Evolutionary conservation across 176 grass and related monocot genomes (phyloP).

Genomic region (Oryza brachyantha): DNA sequence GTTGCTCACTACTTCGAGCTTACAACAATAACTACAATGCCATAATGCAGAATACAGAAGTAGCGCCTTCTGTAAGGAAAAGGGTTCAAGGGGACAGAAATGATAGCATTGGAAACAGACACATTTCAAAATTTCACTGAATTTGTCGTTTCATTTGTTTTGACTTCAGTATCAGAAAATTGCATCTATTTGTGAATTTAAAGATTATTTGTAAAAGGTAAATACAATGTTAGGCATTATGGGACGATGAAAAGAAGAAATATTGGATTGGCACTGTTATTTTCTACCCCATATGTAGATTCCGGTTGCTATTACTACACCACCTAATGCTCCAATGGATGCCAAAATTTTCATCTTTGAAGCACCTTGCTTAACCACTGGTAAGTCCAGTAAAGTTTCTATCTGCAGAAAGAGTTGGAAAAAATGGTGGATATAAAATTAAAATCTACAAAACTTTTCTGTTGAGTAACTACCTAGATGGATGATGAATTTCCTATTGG

Average conservation of each 20-base stretch:
- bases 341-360: slow-evolving; percentile 69
- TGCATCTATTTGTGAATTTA: slow-evolving; percentile 14
- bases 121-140: not conserved
- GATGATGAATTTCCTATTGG: not conserved
- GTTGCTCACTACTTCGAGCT: not conserved
- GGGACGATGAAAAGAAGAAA: not conserved
- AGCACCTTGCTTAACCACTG: slow-evolving; percentile 39
- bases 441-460: not conserved
- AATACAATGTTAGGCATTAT: slow-evolving; percentile 14
- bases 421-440: not conserved
- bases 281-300: slow-evolving; percentile 78
- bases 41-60: not conserved
- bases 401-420: slow-evolving; percentile 39
- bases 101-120: not conserved
- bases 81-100: not conserved
- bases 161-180: slow-evolving; percentile 9
- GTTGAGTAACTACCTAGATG: not conserved
- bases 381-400: slow-evolving; percentile 61
- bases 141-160: slow-evolving; percentile 28
- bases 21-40: not conserved
- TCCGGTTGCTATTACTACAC: slow-evolving; percentile 50
- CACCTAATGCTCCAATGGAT: slow-evolving; percentile 53
- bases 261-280: slow-evolving; percentile 14
- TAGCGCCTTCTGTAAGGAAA: not conserved
- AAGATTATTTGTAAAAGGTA: not conserved